phyloP scores from a whole-genome alignment of 2,329 filamentous ascomycete species.

The Drechslerella coelobrocha region DNA sequence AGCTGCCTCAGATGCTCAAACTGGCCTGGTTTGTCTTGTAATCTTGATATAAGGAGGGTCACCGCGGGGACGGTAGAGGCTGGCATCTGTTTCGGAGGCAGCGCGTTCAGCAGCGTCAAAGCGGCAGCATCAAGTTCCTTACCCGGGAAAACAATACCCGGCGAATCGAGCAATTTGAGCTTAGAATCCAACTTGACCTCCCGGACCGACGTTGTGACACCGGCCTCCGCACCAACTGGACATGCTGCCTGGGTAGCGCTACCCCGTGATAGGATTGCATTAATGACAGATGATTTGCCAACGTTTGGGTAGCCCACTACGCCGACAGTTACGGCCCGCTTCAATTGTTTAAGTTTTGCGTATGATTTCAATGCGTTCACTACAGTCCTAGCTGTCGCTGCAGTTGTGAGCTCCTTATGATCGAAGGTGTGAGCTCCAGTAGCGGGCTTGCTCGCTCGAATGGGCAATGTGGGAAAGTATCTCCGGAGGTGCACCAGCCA shows the following conservation, averaged over 20 bases:
- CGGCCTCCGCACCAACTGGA: conserved; percentile 87
- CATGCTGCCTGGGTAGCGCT: conserved; percentile 73
- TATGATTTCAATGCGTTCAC: conserved; percentile 91
- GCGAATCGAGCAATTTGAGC: conserved; percentile 89
- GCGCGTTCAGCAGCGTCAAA: conserved; percentile 84
- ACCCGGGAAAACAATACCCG: conserved; percentile 90
- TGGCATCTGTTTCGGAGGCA: conserved; percentile 91
- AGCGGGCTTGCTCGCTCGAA: conserved; percentile 81
- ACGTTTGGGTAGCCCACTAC: conserved; percentile 97
- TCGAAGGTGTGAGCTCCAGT: conserved; percentile 90
- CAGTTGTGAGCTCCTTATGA: conserved; percentile 85
- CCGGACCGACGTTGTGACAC: conserved; percentile 85
- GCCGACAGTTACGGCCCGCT: conserved; percentile 87
- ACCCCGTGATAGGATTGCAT: conserved; percentile 81
- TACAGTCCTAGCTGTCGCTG: conserved; percentile 81
- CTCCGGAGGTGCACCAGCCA: conserved; percentile 86
- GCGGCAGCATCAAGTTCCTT: conserved; percentile 69
- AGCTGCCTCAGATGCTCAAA: conserved; percentile 79
- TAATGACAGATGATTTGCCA: conserved; percentile 95
- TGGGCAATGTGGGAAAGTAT: conserved; percentile 88
- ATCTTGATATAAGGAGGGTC: conserved; percentile 78
- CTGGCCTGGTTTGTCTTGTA: conserved; percentile 75
- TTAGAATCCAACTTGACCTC: conserved; percentile 95
- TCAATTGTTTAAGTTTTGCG: conserved; percentile 80
- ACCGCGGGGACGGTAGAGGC: conserved; percentile 85